Evolutionary conservation across 768 basidiomycete genomes (phyloP).

Genomic region (Tylopilus felleus): DNA sequence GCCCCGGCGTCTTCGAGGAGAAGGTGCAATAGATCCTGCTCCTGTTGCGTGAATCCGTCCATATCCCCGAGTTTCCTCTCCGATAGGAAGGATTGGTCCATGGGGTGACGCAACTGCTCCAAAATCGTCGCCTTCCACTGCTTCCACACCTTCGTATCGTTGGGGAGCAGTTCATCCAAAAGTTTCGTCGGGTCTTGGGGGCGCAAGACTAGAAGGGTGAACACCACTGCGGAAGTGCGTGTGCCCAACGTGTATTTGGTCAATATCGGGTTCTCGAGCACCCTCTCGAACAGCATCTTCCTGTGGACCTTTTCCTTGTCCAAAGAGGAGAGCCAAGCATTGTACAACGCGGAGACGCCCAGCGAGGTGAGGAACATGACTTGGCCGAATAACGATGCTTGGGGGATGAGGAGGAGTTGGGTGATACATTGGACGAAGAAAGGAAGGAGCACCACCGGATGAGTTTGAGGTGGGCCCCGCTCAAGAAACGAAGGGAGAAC

Average conservation of each 20-base stretch:
- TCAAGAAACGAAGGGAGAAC: not conserved
- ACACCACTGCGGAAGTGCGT: not conserved
- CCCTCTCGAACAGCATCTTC: not conserved
- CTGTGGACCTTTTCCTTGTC: not conserved
- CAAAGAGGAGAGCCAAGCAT: not conserved
- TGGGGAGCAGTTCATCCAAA: not conserved
- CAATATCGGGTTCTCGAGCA: not conserved
- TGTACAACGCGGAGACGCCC: not conserved
- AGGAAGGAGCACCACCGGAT: not conserved
- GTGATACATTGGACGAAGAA: not conserved
- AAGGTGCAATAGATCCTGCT: not conserved
- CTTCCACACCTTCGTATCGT: not conserved
- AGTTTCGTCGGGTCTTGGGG: not conserved
- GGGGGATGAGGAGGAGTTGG: not conserved
- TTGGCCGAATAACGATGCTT: not conserved
- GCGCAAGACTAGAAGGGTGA: not conserved
- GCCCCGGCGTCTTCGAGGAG: slow-evolving; percentile 14
- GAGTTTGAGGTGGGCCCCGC: not conserved
- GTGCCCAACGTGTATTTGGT: not conserved
- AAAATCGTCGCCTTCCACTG: not conserved
- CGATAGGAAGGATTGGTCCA: not conserved
- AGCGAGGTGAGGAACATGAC: not conserved
- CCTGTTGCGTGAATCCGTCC: not conserved
- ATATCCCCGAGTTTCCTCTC: not conserved
- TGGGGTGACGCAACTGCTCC: not conserved